Conservation (phyloP, 2,329 filamentous ascomycete species). For the Elsinoe ampelina region DNA sequence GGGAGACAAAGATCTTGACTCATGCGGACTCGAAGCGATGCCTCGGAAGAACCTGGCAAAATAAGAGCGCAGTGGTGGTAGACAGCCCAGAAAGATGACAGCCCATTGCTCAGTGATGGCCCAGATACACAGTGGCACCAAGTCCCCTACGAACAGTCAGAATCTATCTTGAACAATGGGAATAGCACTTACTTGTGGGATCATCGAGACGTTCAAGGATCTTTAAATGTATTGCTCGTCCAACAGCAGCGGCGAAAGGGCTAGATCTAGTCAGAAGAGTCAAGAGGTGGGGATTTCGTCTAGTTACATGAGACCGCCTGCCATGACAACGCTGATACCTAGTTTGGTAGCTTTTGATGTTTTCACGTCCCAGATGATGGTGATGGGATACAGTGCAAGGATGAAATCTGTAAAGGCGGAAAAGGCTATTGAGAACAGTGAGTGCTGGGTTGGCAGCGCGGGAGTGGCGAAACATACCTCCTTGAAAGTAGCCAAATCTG, state of each 20-base stretch:
- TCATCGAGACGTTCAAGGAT: neutral
- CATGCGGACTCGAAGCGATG: neutral
- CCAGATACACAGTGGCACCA: slow-evolving; percentile 1
- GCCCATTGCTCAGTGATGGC: slow-evolving; percentile 7
- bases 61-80: slow-evolving; percentile 4
- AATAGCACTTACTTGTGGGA: neutral
- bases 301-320: slow-evolving; percentile 2
- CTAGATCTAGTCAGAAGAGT: neutral
- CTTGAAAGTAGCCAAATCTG: slow-evolving; percentile 8
- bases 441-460: no score
- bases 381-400: slow-evolving; percentile 7
- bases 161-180: neutral
- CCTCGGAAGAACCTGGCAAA: neutral
- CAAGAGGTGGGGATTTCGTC: neutral
- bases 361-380: slow-evolving; percentile 1
- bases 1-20: neutral
- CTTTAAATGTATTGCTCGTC: neutral
- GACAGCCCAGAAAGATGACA: slow-evolving; percentile 10
- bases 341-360: slow-evolving; percentile 1
- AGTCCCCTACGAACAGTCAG: neutral
- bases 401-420: slow-evolving; percentile 9
- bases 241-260: neutral
- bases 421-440: neutral
- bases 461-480: neutral
- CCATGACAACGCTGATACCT: slow-evolving; percentile 10